Percentiles rank a stretch among this genome's conserved stretches.
Evolutionary conservation across 2,329 filamentous ascomycete genomes (phyloP).

Genomic region (Thelonectria rubi): DNA sequence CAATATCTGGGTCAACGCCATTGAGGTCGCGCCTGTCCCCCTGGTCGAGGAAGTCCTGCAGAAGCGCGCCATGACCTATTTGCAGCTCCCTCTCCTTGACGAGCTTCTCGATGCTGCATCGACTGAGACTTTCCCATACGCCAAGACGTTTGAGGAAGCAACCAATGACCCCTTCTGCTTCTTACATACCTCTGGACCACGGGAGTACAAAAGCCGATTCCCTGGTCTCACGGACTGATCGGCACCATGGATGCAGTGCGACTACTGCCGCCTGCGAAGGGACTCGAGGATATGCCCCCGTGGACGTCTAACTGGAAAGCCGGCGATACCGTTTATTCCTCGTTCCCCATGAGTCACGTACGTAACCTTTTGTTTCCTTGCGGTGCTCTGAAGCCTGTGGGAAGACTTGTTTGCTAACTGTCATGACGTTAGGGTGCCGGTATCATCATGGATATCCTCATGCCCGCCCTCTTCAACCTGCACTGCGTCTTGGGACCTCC

Average conservation of each 20-base stretch:
- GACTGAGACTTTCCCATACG: slow-evolving; percentile 40
- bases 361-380: slow-evolving; percentile 13
- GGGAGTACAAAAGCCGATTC: slow-evolving; percentile 53
- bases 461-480: slow-evolving; percentile 48
- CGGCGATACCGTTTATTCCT: slow-evolving; percentile 46
- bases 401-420: neutral
- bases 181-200: slow-evolving; percentile 56
- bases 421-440: slow-evolving; percentile 47
- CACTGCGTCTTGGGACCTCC: slow-evolving; percentile 49
- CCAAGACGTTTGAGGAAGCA: slow-evolving; percentile 46
- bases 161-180: slow-evolving; percentile 48
- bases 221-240: slow-evolving; percentile 45
- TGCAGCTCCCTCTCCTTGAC: slow-evolving; percentile 43
- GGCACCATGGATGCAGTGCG: slow-evolving; percentile 50
- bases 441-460: slow-evolving; percentile 52
- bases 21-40: slow-evolving; percentile 26
- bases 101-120: slow-evolving; percentile 39
- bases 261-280: slow-evolving; percentile 45
- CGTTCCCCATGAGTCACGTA: slow-evolving; percentile 50
- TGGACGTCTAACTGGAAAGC: slow-evolving; percentile 44
- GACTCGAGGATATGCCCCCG: slow-evolving; percentile 39
- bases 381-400: neutral
- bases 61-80: slow-evolving; percentile 39
- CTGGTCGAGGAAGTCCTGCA: slow-evolving; percentile 38
- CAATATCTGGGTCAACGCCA: slow-evolving; percentile 43